phyloP scores from a whole-genome alignment of 2,329 filamentous ascomycete species.

The Bipolaris sorokiniana region DNA sequence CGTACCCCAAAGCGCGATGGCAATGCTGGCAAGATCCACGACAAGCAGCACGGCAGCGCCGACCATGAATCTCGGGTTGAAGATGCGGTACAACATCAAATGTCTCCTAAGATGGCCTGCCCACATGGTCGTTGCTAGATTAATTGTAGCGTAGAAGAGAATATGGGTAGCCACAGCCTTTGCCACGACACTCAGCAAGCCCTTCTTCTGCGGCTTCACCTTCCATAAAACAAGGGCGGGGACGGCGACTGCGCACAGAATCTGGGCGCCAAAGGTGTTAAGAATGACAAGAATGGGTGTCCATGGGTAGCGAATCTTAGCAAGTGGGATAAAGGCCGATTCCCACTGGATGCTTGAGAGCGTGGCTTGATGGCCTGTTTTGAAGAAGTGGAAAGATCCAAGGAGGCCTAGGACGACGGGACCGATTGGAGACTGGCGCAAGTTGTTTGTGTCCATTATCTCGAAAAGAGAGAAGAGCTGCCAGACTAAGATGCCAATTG shows the following conservation, averaged over 20 bases:
- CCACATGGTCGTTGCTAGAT: constrained; percentile 87
- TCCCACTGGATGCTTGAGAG: constrained; percentile 95
- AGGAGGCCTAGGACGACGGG: constrained; percentile 86
- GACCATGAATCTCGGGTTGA: constrained; percentile 88
- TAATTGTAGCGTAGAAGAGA: constrained; percentile 81
- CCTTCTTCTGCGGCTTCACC: constrained; percentile 71
- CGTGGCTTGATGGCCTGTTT: constrained; percentile 92
- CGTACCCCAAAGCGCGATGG: constrained; percentile 75
- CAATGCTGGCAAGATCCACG: constrained; percentile 75
- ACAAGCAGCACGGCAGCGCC: constrained; percentile 73
- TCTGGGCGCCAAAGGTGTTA: constrained; percentile 89
- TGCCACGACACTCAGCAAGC: constrained; percentile 70
- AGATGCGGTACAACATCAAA: constrained; percentile 95
- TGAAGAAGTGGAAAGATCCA: constrained; percentile 95
- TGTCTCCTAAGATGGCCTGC: constrained; percentile 86
- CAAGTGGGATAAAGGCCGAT: constrained; percentile 86
- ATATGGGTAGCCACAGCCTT: constrained; percentile 76
- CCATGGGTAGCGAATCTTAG: constrained; percentile 86
- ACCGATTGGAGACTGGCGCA: constrained; percentile 74
- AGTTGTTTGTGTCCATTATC: constrained; percentile 66
- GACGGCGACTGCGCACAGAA: constrained; percentile 78
- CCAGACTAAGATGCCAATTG: constrained; percentile 81
- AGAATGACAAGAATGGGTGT: constrained; percentile 78
- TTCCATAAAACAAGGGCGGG: constrained; percentile 91
- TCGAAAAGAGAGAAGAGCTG: constrained; percentile 81